Evolutionary conservation across 805 yeast genomes (phyloP), one percentile per base, ranked within the genome.

Genomic region (Blastobotrys peoriensis): DNA sequence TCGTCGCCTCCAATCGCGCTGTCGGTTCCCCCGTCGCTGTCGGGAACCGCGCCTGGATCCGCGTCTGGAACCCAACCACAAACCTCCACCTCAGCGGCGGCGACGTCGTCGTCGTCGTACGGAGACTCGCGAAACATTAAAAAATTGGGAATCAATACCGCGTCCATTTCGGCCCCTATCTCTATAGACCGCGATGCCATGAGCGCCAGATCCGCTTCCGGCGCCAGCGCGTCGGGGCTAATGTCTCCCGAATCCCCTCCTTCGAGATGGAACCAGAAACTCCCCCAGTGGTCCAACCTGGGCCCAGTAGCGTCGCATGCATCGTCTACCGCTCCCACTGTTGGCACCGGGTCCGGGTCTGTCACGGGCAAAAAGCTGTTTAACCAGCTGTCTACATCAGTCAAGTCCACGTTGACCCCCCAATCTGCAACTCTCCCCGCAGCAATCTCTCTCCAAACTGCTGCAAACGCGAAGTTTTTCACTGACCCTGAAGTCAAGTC

Each of bases 131-230:
- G 50, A 17, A 51, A 49, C 50, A 51, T 46, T 39, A 51, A 51
- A 44, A 47, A 51, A 42, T 47, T 51, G 33, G 52, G 52, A 10
- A 49, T 51, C 36, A 47, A 42, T 20, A 41, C 50, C 21, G 28
- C 38, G 8, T 19, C 20, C 10, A 30, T 20, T 10, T 22, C 35
- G 18, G 34, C 41, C 10, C 18, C 34, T 13, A 33, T 20, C 6
- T 5, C 19, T 23, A 18, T 17, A 38, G 18, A 9, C 33, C 36
- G 19, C 28, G 28, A 22, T 25, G 33, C 19, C 20, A 18, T 23
- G 28, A 20, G 40, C 33, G 28, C 40, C 17, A 21, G 30, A 25
- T 25, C 30, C 8, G 10, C 20, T 18, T 16, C 40, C 33, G 10
- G 18, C 40, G 16, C 25, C 23, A 3, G 16, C 5, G 9, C 42